phyloP scores from a whole-genome alignment of 345 rosid genomes.

The Noccaea bulbosa region DNA sequence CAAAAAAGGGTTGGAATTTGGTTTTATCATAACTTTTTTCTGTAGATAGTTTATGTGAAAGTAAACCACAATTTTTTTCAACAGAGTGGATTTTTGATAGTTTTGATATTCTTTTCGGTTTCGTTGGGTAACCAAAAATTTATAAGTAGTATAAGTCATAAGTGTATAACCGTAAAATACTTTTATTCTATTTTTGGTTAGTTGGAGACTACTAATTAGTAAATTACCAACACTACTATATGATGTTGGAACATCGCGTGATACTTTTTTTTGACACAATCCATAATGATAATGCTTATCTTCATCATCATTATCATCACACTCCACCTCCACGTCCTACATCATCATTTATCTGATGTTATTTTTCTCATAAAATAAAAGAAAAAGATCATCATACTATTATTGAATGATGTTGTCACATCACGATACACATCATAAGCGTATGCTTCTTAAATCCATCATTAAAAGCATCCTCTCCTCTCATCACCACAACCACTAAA shows the following conservation, averaged over 20 bases:
- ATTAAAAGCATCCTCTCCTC: constrained; percentile 30
- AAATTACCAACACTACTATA: not conserved
- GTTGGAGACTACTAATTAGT: not conserved
- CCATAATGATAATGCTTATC: constrained; percentile 35
- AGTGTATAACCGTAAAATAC: too few relatives aligned
- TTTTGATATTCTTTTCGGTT: too few relatives aligned
- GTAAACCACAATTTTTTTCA: too few relatives aligned
- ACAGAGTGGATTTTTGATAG: too few relatives aligned
- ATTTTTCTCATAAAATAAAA: constrained; percentile 6
- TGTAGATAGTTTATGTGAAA: too few relatives aligned
- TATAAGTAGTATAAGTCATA: too few relatives aligned
- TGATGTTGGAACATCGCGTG: constrained; percentile 30
- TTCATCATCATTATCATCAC: constrained; percentile 40
- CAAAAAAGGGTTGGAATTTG: too few relatives aligned
- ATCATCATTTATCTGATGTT: constrained; percentile 35
- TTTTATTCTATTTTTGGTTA: not conserved
- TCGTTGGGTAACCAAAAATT: too few relatives aligned
- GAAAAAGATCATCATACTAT: constrained; percentile 27
- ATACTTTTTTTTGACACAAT: constrained; percentile 24
- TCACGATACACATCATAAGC: constrained; percentile 31
- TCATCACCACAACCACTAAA: constrained; percentile 39
- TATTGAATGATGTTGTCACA: constrained; percentile 48
- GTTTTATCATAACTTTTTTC: too few relatives aligned
- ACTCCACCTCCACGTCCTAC: constrained; percentile 40
- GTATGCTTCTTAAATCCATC: constrained; percentile 39